phyloP scores from a whole-genome alignment of 176 grass and related monocot genomes.

The Hordeum marinum region DNA sequence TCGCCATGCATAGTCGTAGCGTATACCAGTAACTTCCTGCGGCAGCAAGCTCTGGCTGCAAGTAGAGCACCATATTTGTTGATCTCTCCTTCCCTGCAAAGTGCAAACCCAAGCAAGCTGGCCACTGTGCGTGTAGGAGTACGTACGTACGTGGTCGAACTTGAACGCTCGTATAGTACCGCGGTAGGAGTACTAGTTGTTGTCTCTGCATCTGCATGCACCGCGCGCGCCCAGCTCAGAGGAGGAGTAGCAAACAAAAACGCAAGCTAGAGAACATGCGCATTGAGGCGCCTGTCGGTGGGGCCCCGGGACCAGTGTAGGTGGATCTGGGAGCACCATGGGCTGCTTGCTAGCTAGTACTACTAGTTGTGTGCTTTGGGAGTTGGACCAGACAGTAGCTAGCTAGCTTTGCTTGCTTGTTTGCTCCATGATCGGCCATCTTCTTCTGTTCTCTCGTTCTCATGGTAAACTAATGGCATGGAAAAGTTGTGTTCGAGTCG shows the following conservation, averaged over 20 bases:
- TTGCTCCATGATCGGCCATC: background rate
- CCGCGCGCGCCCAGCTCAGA: background rate
- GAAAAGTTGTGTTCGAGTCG: background rate
- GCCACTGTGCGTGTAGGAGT: background rate
- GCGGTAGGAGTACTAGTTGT: background rate
- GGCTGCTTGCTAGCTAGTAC: background rate
- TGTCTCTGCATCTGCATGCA: background rate
- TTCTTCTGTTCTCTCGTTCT: background rate
- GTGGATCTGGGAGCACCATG: constrained; percentile 46
- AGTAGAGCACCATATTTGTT: background rate
- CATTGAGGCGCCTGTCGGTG: constrained; percentile 27
- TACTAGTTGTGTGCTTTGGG: background rate
- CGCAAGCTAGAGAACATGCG: constrained; percentile 15
- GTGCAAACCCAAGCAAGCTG: background rate
- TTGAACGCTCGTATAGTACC: background rate
- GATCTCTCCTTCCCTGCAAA: background rate
- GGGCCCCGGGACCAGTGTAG: constrained; percentile 46
- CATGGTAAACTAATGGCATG: background rate
- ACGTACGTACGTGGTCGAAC: background rate
- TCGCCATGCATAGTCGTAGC: background rate
- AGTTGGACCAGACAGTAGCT: constrained; percentile 13
- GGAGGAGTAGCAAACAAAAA: constrained; percentile 22
- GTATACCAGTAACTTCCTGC: background rate
- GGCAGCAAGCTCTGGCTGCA: background rate
- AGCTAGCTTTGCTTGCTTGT: background rate